Evolutionary conservation across 768 basidiomycete species (phyloP).

Genomic region (Boletus pseudo-olivaceus): DNA sequence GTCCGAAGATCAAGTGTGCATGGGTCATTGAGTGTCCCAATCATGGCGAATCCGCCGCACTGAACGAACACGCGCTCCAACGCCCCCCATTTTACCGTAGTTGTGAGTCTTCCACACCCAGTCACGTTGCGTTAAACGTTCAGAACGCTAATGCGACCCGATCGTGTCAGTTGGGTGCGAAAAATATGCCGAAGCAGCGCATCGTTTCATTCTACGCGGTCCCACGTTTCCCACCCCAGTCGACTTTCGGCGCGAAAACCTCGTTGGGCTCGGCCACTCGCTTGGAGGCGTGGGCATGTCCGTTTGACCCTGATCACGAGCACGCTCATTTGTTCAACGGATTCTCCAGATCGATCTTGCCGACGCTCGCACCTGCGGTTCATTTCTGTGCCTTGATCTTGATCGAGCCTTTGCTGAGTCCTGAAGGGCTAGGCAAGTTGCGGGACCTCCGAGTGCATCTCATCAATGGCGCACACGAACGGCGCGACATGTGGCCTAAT

Average conservation of each 20-base stretch:
- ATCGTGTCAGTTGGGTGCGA: conserved; percentile 54
- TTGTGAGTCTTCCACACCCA: conserved; percentile 35
- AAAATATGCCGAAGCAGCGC: conserved; percentile 56
- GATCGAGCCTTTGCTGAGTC: conserved; percentile 62
- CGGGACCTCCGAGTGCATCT: conserved; percentile 39
- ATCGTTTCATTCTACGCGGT: conserved; percentile 50
- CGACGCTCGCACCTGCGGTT: conserved; percentile 42
- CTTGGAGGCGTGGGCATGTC: conserved; percentile 65
- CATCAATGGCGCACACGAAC: conserved; percentile 45
- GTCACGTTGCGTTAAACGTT: background rate
- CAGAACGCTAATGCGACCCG: background rate
- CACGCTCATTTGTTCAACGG: background rate
- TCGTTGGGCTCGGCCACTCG: conserved; percentile 68
- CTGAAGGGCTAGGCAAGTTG: conserved; percentile 44
- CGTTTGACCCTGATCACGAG: conserved; percentile 12
- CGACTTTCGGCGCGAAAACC: conserved; percentile 46
- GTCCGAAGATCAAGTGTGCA: conserved; percentile 35
- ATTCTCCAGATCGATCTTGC: conserved; percentile 47
- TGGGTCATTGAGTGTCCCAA: conserved; percentile 74
- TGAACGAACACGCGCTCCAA: conserved; percentile 50
- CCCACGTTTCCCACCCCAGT: conserved; percentile 37
- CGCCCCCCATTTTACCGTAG: conserved; percentile 41
- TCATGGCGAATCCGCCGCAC: conserved; percentile 56
- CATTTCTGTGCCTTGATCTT: conserved; percentile 52
- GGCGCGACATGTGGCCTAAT: conserved; percentile 51